Percentiles rank a stretch among this genome's conserved stretches.
phyloP scores from a whole-genome alignment of 2,329 filamentous ascomycete genomes.

The Alternaria hordeiaustralica region DNA sequence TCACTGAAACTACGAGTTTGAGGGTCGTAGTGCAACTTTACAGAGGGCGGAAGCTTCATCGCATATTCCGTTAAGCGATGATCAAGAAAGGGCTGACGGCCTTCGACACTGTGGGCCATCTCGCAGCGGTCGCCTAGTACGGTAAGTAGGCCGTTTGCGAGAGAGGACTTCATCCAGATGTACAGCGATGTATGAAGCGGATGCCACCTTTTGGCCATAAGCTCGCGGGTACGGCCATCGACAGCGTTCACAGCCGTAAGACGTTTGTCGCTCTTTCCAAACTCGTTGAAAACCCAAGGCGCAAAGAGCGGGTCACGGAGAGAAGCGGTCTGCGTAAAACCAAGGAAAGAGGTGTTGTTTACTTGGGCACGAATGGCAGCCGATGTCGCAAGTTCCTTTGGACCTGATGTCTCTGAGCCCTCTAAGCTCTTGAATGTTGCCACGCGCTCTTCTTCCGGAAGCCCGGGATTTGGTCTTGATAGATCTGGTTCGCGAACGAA shows the following conservation, averaged over 20 bases:
- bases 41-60: constrained; percentile 46
- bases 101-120: constrained; percentile 53
- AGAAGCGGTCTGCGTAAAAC: constrained; percentile 18
- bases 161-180: constrained; percentile 29
- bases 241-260: constrained; percentile 19
- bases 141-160: constrained; percentile 48
- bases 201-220: constrained; percentile 32
- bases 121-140: constrained; percentile 55
- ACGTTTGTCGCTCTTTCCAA: constrained; percentile 19
- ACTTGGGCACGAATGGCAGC: constrained; percentile 18
- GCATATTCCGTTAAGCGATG: constrained; percentile 50
- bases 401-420: constrained; percentile 11
- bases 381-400: constrained; percentile 20
- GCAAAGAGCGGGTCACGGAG: constrained; percentile 13
- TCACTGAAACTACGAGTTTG: constrained; percentile 39
- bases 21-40: constrained; percentile 46
- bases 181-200: constrained; percentile 33
- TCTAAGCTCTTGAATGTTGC: constrained; percentile 14
- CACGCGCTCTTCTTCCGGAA: constrained; percentile 22
- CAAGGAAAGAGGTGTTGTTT: constrained; percentile 23
- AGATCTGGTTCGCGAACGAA: constrained; percentile 58
- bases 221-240: constrained; percentile 36
- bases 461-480: constrained; percentile 11
- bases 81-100: constrained; percentile 52
- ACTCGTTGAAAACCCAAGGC: constrained; percentile 17